These are phyloP conservation scores for Alternaria ventricosa DNA, from an alignment of 2,329 filamentous ascomycete genomes.

Conservation along the genomic window DNA sequence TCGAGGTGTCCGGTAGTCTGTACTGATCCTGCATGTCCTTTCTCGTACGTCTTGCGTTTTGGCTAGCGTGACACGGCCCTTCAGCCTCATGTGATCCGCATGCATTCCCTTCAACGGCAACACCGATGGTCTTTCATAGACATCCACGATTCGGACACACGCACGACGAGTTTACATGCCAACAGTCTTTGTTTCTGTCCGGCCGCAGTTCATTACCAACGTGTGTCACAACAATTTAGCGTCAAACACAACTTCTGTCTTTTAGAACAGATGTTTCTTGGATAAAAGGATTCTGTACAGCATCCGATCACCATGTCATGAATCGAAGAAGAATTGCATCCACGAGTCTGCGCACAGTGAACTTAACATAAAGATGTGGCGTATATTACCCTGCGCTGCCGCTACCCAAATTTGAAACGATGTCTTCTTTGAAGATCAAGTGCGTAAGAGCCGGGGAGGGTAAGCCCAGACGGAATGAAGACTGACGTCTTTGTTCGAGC, in stretches of 20 bases:
- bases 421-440: not conserved
- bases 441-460: not conserved
- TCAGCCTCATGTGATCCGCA: not conserved
- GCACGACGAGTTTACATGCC: no score
- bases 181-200: no score
- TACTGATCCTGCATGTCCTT: not conserved
- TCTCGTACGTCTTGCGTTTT: not conserved
- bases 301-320: not conserved
- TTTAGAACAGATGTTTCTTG: no score
- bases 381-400: not conserved
- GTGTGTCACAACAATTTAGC: no score
- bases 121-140: not conserved
- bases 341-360: accelerated
- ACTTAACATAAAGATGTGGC: not conserved
- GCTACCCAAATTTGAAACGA: not conserved
- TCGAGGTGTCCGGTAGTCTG: not conserved
- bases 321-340: not conserved
- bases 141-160: no score
- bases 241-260: no score
- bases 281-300: not conserved
- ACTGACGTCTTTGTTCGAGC: not conserved
- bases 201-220: no score
- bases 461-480: not conserved
- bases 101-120: not conserved
- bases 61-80: not conserved